These are phyloP conservation scores for Ophioceras dolichostomum DNA, from an alignment of 2,329 filamentous ascomycete species.

Conservation along the genomic window DNA sequence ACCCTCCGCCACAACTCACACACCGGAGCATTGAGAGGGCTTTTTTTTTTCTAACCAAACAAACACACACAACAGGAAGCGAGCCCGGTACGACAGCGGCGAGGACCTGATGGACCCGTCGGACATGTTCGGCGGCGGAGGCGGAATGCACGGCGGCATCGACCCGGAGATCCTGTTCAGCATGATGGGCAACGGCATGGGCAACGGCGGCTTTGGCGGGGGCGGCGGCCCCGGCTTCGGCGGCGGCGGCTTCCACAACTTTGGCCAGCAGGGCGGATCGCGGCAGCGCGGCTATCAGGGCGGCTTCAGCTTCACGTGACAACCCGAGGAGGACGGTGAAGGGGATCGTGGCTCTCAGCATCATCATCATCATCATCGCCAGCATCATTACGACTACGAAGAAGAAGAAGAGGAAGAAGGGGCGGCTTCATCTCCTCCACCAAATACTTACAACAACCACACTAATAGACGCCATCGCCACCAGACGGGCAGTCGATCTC, in stretches of 20 bases:
- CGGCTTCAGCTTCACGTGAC: constrained; percentile 34
- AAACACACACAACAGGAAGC: constrained; percentile 56
- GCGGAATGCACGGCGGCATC: constrained; percentile 54
- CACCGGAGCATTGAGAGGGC: background rate
- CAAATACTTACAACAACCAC: too few species aligned
- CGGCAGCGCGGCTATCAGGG: constrained; percentile 20
- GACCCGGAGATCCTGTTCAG: constrained; percentile 70
- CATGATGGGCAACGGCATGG: constrained; percentile 66
- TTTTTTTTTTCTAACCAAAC: constrained; percentile 6
- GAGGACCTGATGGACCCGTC: constrained; percentile 80
- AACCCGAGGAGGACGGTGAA: constrained; percentile 22
- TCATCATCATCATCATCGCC: constrained; percentile 13
- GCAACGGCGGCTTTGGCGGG: constrained; percentile 42
- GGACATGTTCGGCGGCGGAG: constrained; percentile 68
- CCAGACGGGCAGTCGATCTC: too few species aligned
- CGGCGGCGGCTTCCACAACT: constrained; percentile 49
- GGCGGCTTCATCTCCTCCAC: too few species aligned
- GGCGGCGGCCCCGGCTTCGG: constrained; percentile 32
- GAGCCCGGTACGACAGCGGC: constrained; percentile 81
- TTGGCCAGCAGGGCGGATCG: constrained; percentile 20
- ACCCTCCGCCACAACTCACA: too few species aligned
- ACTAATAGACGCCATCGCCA: too few species aligned
- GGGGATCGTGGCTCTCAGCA: constrained; percentile 16
- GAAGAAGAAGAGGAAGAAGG: constrained; percentile 21
- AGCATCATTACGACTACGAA: constrained; percentile 5